Evolutionary conservation across 768 basidiomycete species (phyloP).

Genomic region (Naganishia friedmannii): DNA sequence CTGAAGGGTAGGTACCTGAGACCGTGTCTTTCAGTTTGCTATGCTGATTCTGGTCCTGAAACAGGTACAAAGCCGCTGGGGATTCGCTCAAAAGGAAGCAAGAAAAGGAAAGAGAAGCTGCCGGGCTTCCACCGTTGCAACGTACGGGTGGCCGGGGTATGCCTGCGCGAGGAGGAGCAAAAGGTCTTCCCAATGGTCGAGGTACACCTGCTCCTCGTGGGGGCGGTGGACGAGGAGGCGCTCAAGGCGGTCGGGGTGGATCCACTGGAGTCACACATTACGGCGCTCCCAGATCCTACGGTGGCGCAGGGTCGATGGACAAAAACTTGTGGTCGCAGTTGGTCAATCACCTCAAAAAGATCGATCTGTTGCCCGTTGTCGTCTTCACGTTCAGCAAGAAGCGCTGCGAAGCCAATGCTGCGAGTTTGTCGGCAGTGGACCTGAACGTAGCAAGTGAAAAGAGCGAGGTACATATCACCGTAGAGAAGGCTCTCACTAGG

Average conservation of each 20-base stretch:
- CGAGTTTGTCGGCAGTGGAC: slow-evolving; percentile 80
- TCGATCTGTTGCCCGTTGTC: slow-evolving; percentile 82
- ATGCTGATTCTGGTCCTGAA: not conserved
- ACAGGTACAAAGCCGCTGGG: slow-evolving; percentile 81
- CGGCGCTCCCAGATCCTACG: slow-evolving; percentile 30
- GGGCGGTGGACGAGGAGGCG: slow-evolving; percentile 1
- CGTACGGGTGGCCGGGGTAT: slow-evolving; percentile 72
- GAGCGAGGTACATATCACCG: slow-evolving; percentile 90
- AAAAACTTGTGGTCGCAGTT: slow-evolving; percentile 93
- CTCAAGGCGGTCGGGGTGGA: slow-evolving; percentile 53
- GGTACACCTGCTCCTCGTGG: slow-evolving; percentile 5
- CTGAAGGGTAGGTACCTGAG: slow-evolving; percentile 61
- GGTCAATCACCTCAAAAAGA: slow-evolving; percentile 76
- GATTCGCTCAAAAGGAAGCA: slow-evolving; percentile 89
- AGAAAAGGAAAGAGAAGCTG: slow-evolving; percentile 95
- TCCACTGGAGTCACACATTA: slow-evolving; percentile 50
- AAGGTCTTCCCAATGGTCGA: slow-evolving; percentile 40
- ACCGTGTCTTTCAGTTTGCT: slow-evolving; percentile 22
- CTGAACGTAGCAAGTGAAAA: slow-evolving; percentile 85
- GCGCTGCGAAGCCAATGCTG: slow-evolving; percentile 92
- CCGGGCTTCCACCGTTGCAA: slow-evolving; percentile 81
- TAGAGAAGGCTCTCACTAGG: slow-evolving; percentile 85
- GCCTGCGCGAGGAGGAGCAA: slow-evolving; percentile 55
- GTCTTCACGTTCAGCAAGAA: slow-evolving; percentile 97
- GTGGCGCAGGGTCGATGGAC: slow-evolving; percentile 57